Evolutionary conservation across 257 asterid genomes (phyloP), one percentile per base, ranked within the genome.

Genomic region (Solanum megistacrolobum): DNA sequence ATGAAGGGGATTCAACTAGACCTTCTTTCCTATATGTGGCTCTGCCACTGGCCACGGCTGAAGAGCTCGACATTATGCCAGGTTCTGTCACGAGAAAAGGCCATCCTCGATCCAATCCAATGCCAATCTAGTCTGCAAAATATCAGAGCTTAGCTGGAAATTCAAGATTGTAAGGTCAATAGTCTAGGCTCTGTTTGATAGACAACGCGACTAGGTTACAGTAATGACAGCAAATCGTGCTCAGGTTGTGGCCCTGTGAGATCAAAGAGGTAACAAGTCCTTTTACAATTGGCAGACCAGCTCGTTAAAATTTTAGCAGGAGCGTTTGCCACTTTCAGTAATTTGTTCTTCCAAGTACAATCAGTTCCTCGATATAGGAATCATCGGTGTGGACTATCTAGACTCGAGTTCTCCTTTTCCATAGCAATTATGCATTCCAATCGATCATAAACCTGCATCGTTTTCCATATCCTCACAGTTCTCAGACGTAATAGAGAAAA

Each of bases 331-430:
- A 74, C 55, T 14, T 65, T 74, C 72, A 74, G 27, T 14, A 18
- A 68, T n/a, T 14, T 34, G 27, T n/a, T 21, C 79, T 1, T 85
- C 69, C 4, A 27, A 11, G 36, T 87, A 25, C 36, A 62, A 34
- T 84, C 86, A 71, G 76, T 23, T 71, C 69, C 86, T 27, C 32
- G n/a, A 31, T 21, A 29, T 23, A 72, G 2, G 66, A 66, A 76
- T 90, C 91, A 90, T 83, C 87, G 69, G 41, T 76, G 16, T 84
- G 83, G 87, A 74, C 88, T 88, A 39, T 92, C 91, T 91, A 92
- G 43, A 87, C 91, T 93, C 27, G 98, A 90, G 89, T 95, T 97
- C 87, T 95, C 96, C 88, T 97, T 93, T 73, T 97, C 99, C 94
- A 95, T 89, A 12, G 98, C 91, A 68, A 97, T 90, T 66, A 97